These are phyloP conservation scores for Solanum chilense DNA, from an alignment of 257 asterid species.

Conservation along the genomic window DNA sequence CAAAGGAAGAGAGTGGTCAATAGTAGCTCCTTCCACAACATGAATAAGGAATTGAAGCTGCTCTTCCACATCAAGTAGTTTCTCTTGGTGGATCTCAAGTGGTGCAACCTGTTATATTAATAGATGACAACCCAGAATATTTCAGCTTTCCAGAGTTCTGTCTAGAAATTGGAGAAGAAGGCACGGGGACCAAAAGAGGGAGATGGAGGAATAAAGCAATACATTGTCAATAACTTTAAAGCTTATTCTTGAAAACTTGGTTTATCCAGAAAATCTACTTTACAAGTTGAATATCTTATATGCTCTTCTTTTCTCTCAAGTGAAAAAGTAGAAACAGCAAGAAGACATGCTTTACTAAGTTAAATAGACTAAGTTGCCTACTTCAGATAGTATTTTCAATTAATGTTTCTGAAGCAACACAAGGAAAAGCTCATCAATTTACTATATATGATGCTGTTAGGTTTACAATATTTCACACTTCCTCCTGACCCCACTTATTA, in stretches of 20 bases:
- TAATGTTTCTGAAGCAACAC: neutral
- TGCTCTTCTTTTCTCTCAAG: neutral
- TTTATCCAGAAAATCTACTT: neutral
- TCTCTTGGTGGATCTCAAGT: slow-evolving; percentile 76
- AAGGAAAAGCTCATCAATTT: neutral
- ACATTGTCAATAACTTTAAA: neutral
- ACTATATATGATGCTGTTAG: neutral
- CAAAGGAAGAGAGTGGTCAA: slow-evolving; percentile 41
- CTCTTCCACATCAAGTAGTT: slow-evolving; percentile 73
- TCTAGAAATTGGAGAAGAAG: neutral
- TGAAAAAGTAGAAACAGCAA: neutral
- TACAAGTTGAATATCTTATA: neutral
- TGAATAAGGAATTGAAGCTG: slow-evolving; percentile 74
- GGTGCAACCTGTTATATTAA: slow-evolving; percentile 70
- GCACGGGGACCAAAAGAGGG: neutral
- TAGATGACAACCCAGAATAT: neutral
- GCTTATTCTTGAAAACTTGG: neutral
- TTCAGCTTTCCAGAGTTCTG: neutral
- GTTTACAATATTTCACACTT: neutral
- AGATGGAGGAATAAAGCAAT: neutral
- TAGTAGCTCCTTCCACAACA: slow-evolving; percentile 54
- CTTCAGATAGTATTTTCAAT: neutral
- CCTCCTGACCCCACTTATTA: neutral
- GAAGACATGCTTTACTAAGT: neutral
- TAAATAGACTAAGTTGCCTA: neutral